Conservation (phyloP, 2,329 filamentous ascomycete species). For the Basipetospora sp. region DNA sequence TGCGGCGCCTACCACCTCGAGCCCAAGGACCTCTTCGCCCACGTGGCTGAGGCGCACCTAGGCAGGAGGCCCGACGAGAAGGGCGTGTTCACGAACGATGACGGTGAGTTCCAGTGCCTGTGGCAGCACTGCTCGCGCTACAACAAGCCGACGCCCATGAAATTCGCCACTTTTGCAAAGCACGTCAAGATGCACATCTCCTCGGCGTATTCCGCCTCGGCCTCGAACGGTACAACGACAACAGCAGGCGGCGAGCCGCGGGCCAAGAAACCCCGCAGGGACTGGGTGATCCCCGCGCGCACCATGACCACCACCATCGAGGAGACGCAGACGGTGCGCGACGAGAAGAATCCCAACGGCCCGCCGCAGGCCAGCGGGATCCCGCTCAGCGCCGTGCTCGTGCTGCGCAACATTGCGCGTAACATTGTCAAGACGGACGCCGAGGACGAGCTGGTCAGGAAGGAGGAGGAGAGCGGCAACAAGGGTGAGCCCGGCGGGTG, state of each 20-base stretch:
- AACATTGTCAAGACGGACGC: constrained; percentile 48
- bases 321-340: constrained; percentile 39
- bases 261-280: constrained; percentile 12
- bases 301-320: constrained; percentile 40
- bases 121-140: constrained; percentile 56
- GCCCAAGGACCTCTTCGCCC: constrained; percentile 54
- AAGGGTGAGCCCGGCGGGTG: constrained; percentile 39
- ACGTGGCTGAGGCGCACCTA: constrained; percentile 53
- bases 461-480: constrained; percentile 24
- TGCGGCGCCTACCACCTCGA: constrained; percentile 49
- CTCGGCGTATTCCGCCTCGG: constrained; percentile 10
- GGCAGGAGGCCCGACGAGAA: constrained; percentile 37
- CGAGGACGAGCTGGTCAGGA: constrained; percentile 38
- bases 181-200: constrained; percentile 59
- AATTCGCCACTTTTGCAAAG: constrained; percentile 37
- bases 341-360: constrained; percentile 43
- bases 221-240: background rate
- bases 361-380: constrained; percentile 56
- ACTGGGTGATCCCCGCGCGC: constrained; percentile 40
- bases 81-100: constrained; percentile 41
- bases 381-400: constrained; percentile 61
- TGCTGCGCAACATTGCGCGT: constrained; percentile 63
- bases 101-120: constrained; percentile 42
- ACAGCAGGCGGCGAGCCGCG: background rate
- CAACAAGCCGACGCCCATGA: constrained; percentile 26